Evolutionary conservation across 768 basidiomycete species (phyloP), one percentile per base, ranked within the genome.

Genomic region (Termitomyces sp.): DNA sequence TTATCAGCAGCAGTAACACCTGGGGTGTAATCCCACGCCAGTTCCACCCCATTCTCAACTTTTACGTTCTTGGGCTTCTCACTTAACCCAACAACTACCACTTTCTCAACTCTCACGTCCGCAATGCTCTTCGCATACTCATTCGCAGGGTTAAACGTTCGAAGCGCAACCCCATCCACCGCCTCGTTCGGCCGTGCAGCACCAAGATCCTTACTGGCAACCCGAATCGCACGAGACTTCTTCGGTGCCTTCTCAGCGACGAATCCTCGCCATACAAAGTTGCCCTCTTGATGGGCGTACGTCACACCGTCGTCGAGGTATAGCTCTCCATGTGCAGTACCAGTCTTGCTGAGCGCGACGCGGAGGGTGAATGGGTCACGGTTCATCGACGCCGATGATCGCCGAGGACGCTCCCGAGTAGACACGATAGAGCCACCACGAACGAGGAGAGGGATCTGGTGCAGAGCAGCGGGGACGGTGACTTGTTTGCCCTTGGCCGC

Each of bases 221-320:
- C 68, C 51, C 71, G 78, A 61, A 83, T 72, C 45, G 67, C 70
- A 67, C 69, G 74, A 14, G 63, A 48, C 59, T 72, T 74, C 66
- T 72, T 75, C 32, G 66, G 64, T 12, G 70, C 69, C 68, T 79
- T 78, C 53, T 76, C 79, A 25, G 92, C 86, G 25, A 65, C 65
- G 66, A 95, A 92, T 58, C 79, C 75, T 54, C 92, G 85, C 92
- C 92, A 95, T 58, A 97, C 77, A 68, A 91, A 83, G 57, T 93
- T 78, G 31, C 97, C 97, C 6, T 80, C 67, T 57, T 82, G 74
- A 71, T 95, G 86, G 5, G 79, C 74, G 71, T 85, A 98, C 0
- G 88, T 83, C 51, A 88, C 89, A 14, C 97, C 97, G 63, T 98
- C 97, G 68, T 99, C 97, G 55, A 96, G 82, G 72, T 98, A 99